Percentiles rank a stretch among this genome's conserved stretches.
phyloP scores from a whole-genome alignment of 73 alveolate species.

The Durusdinium trenchii region DNA sequence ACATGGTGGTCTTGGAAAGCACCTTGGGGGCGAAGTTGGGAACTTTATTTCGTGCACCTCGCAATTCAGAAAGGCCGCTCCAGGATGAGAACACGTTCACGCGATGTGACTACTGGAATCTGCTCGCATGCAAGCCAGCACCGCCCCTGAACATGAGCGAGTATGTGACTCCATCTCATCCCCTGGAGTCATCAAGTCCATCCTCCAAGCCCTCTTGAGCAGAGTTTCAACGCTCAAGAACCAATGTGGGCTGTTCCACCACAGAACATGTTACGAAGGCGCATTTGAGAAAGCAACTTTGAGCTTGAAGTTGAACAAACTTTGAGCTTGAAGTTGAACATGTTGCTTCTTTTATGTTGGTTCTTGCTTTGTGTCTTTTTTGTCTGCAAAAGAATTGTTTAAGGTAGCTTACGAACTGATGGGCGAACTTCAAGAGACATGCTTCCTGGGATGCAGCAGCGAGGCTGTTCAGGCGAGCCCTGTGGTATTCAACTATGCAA shows the following conservation, averaged over 20 bases:
- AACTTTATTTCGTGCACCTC: conserved; percentile 3
- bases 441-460: neutral
- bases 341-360: too few species aligned
- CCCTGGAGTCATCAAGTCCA: too few species aligned
- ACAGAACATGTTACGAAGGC: too few species aligned
- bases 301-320: neutral
- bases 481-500: neutral
- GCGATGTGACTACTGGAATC: neutral
- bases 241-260: too few species aligned
- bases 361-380: too few species aligned
- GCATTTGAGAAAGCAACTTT: too few species aligned
- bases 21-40: neutral
- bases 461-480: neutral
- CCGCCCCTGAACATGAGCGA: neutral
- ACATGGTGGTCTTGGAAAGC: neutral
- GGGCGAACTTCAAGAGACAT: too few species aligned
- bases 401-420: too few species aligned
- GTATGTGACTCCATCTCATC: conserved; percentile 35
- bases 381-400: neutral
- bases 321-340: neutral
- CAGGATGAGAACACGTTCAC: neutral
- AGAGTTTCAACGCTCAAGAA: too few species aligned
- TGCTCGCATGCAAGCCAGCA: neutral
- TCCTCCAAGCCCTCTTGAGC: too few species aligned
- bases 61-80: neutral